Evolutionary conservation across 768 basidiomycete species (phyloP).

Genomic region (Leccinum pellstonianum): DNA sequence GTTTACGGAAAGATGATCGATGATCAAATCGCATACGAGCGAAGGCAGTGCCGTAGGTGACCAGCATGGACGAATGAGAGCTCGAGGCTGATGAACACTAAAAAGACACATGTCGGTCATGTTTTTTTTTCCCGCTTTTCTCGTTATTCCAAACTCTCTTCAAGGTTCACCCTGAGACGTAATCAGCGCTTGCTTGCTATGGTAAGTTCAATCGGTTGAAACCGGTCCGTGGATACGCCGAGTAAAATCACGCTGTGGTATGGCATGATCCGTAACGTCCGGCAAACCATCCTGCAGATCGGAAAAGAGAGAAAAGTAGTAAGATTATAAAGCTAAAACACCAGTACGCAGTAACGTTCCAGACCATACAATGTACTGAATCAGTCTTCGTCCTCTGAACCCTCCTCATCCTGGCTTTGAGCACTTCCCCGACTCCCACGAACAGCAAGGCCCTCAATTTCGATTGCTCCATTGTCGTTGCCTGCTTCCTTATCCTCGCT

Average conservation of each 20-base stretch:
- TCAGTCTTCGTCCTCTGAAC: constrained; percentile 34
- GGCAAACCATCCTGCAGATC: neutral
- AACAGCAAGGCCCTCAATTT: constrained; percentile 59
- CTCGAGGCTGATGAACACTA: neutral
- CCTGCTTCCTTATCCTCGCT: constrained; percentile 45
- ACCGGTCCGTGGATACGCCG: constrained; percentile 8
- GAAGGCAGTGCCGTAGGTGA: constrained; percentile 19
- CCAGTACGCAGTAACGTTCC: constrained; percentile 33
- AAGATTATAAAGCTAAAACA: constrained; percentile 26
- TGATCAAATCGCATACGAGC: constrained; percentile 7
- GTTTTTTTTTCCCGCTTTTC: constrained; percentile 6
- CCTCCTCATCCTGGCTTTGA: constrained; percentile 26
- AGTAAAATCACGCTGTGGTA: neutral
- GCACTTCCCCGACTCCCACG: constrained; percentile 26
- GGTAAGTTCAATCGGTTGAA: neutral
- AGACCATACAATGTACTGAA: constrained; percentile 25
- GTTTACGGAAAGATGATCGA: constrained; percentile 18
- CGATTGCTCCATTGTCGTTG: constrained; percentile 40
- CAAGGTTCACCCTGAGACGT: constrained; percentile 8
- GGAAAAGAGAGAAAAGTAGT: constrained; percentile 18
- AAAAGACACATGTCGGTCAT: constrained; percentile 1
- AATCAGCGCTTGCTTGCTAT: constrained; percentile 6
- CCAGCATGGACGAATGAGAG: neutral
- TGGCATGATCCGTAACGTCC: neutral
- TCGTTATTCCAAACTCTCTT: constrained; percentile 3